Percentiles rank a stretch among this genome's conserved stretches.
These are phyloP conservation scores for Xerocomus amazonicus DNA, from an alignment of 1,284 basidiomycete species.

Conservation along the genomic window DNA sequence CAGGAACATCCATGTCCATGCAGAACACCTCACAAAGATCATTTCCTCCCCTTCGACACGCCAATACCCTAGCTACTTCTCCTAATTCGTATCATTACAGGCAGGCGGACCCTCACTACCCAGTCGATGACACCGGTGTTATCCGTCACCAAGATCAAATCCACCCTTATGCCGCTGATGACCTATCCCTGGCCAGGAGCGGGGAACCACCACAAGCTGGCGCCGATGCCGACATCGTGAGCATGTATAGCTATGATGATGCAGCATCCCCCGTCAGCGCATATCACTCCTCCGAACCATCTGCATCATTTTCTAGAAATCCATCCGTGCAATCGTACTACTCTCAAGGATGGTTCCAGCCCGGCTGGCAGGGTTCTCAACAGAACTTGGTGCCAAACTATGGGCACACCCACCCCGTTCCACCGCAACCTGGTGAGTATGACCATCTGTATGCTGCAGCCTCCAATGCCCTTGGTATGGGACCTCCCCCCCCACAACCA, in stretches of 20 bases:
- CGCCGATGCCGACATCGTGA: constrained; percentile 24
- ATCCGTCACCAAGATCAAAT: constrained; percentile 15
- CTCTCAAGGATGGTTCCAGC: constrained; percentile 26
- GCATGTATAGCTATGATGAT: constrained; percentile 38
- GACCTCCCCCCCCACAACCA: constrained; percentile 49
- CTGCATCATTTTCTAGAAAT: constrained; percentile 18
- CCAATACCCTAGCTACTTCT: constrained; percentile 24
- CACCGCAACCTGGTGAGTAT: constrained; percentile 40
- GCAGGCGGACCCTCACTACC: constrained; percentile 17
- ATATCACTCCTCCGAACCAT: constrained; percentile 25
- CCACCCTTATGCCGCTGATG: constrained; percentile 6
- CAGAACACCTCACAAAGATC: constrained; percentile 20
- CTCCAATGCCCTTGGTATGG: constrained; percentile 78
- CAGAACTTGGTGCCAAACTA: constrained; percentile 33
- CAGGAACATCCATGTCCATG: constrained; percentile 34
- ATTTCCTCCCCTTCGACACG: constrained; percentile 22
- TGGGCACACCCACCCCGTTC: constrained; percentile 21
- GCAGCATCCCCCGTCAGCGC: constrained; percentile 19
- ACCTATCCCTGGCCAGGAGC: constrained; percentile 17
- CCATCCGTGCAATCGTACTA: constrained; percentile 26
- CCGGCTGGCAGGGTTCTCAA: constrained; percentile 35
- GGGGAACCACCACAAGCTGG: constrained; percentile 11
- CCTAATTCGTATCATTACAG: constrained; percentile 12
- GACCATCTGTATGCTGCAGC: constrained; percentile 67
- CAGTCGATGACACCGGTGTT: constrained; percentile 22